A percentile compares a stretch with the other conserved stretches of the same genome.
phyloP scores from a whole-genome alignment of 441 rosid species.

The Breynia disticha region DNA sequence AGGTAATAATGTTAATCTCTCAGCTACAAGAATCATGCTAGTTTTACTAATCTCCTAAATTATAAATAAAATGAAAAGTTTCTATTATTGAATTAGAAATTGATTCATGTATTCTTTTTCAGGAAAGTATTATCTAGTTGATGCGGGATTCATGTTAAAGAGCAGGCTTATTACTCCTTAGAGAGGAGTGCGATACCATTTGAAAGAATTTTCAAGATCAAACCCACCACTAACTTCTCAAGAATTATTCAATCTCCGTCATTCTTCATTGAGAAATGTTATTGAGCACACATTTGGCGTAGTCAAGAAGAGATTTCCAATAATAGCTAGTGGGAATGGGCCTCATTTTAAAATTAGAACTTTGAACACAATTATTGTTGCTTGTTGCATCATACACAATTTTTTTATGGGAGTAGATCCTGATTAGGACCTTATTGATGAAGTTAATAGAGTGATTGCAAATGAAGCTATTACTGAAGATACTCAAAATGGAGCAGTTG shows the following conservation, averaged over 20 bases:
- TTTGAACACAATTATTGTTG: background rate
- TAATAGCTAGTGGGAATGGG: background rate
- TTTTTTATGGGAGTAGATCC: slow-evolving; percentile 5
- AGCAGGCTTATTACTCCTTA: slow-evolving; percentile 1
- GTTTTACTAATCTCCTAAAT: no score
- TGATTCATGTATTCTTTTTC: background rate
- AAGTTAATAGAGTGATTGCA: background rate
- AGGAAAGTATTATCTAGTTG: slow-evolving; percentile 12
- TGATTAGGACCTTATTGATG: background rate
- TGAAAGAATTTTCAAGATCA: slow-evolving; percentile 1
- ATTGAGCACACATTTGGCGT: slow-evolving; percentile 12
- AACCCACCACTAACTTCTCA: background rate
- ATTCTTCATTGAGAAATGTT: background rate
- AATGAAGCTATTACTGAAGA: no score
- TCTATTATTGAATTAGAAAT: no score
- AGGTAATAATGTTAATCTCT: no score
- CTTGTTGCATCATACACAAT: slow-evolving; percentile 8
- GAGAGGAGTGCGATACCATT: background rate
- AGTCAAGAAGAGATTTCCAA: slow-evolving; percentile 4
- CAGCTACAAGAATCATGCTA: no score
- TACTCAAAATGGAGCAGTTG: no score
- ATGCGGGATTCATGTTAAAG: slow-evolving; percentile 5
- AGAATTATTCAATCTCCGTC: slow-evolving; percentile 1
- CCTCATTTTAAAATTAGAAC: background rate
- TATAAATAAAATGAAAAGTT: no score